A percentile compares a stretch with the other conserved stretches of the same genome.
Conservation (phyloP, 1,139 yeast genomes). For the Scheffersomyces insectosa region DNA sequence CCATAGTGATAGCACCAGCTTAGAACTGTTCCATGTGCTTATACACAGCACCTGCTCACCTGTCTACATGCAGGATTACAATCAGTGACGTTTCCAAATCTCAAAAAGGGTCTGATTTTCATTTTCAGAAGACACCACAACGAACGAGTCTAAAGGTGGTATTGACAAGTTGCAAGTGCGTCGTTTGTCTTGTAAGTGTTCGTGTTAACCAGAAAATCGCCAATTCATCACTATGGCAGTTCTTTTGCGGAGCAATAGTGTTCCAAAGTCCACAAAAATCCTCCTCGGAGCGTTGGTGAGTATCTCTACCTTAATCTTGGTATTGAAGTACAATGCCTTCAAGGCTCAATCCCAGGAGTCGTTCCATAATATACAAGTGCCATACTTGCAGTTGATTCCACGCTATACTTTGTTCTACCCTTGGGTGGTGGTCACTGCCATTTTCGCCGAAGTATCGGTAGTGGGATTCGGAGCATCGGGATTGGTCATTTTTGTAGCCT, state of each 20-base stretch:
- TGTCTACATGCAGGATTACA: too few species aligned
- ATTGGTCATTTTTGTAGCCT: slow-evolving; percentile 52
- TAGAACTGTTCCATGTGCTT: too few species aligned
- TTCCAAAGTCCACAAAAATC: slow-evolving; percentile 30
- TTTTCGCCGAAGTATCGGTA: slow-evolving; percentile 67
- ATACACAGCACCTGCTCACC: too few species aligned
- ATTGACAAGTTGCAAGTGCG: too few species aligned
- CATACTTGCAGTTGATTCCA: slow-evolving; percentile 74
- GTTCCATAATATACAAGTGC: slow-evolving; percentile 49
- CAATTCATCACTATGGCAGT: not conserved
- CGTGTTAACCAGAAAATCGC: not conserved
- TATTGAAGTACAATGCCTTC: slow-evolving; percentile 26
- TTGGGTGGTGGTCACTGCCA: slow-evolving; percentile 73
- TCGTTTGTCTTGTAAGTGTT: too few species aligned
- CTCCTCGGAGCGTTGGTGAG: slow-evolving; percentile 25
- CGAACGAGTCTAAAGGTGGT: too few species aligned
- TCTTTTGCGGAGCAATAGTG: not conserved
- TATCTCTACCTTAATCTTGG: slow-evolving; percentile 26
- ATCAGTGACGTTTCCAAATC: too few species aligned
- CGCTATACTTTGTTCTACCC: slow-evolving; percentile 60
- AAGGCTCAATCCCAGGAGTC: slow-evolving; percentile 3
- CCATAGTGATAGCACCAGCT: too few species aligned
- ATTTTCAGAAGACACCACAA: too few species aligned
- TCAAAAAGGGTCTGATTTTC: too few species aligned
- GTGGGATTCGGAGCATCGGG: slow-evolving; percentile 52